Evolutionary conservation across 1,284 basidiomycete genomes (phyloP).

Genomic region (Apiotrichum mycotoxinovorans): DNA sequence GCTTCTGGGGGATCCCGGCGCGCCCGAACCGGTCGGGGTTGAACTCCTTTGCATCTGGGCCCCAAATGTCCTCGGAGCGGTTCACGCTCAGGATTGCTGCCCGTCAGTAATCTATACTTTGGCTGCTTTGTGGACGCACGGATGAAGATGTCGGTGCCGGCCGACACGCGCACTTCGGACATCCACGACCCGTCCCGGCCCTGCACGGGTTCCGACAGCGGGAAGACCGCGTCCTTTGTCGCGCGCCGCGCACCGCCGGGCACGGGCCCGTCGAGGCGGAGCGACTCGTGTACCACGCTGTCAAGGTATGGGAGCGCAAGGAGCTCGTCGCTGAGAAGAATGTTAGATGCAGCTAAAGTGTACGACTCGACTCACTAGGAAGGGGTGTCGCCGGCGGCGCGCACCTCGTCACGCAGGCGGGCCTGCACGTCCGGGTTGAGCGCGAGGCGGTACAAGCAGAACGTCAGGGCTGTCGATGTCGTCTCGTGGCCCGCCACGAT

Average conservation of each 20-base stretch:
- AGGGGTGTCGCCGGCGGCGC: conserved; percentile 44
- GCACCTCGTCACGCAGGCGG: conserved; percentile 62
- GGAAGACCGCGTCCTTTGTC: conserved; percentile 60
- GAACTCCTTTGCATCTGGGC: conserved; percentile 64
- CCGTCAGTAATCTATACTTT: conserved; percentile 7
- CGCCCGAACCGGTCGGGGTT: conserved; percentile 39
- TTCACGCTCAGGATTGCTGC: conserved; percentile 57
- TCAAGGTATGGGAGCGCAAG: conserved; percentile 58
- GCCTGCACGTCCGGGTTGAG: conserved; percentile 57
- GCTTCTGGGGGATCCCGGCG: conserved; percentile 37
- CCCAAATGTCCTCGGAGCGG: conserved; percentile 61
- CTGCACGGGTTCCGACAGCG: conserved; percentile 53
- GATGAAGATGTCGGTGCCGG: conserved; percentile 41
- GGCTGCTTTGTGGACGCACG: conserved; percentile 40
- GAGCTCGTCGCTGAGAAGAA: conserved; percentile 31
- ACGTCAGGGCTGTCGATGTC: conserved; percentile 65
- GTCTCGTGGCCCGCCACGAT: conserved; percentile 68
- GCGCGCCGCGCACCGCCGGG: conserved; percentile 61
- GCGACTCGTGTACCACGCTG: conserved; percentile 63
- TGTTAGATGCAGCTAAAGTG: not conserved
- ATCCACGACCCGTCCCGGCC: conserved; percentile 49
- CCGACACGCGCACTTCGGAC: conserved; percentile 28
- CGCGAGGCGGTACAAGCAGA: conserved; percentile 69
- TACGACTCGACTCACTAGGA: not conserved
- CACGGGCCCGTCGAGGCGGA: conserved; percentile 66